phyloP scores from a whole-genome alignment of 2,329 filamentous ascomycete species.

The Hymenoscyphus fructigenus region DNA sequence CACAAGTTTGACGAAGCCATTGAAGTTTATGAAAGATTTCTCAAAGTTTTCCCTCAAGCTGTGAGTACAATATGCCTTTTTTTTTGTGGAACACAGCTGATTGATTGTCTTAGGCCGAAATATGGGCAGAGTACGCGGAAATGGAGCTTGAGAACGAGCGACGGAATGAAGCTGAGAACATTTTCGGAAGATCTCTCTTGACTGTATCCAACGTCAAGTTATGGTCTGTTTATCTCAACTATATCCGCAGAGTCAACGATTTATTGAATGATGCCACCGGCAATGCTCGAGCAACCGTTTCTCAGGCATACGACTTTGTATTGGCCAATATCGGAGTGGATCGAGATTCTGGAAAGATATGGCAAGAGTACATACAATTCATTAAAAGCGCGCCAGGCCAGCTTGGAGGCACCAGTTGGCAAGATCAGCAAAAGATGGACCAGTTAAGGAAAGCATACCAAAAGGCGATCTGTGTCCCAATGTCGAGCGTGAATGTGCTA shows the following conservation, averaged over 20 bases:
- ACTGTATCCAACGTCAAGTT: slow-evolving; percentile 79
- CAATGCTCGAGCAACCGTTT: slow-evolving; percentile 74
- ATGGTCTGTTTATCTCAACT: slow-evolving; percentile 93
- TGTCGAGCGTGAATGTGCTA: slow-evolving; percentile 74
- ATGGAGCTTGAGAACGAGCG: slow-evolving; percentile 90
- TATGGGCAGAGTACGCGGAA: slow-evolving; percentile 85
- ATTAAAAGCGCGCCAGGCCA: slow-evolving; percentile 84
- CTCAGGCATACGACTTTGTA: slow-evolving; percentile 88
- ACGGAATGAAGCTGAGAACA: slow-evolving; percentile 73
- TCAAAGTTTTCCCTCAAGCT: slow-evolving; percentile 83
- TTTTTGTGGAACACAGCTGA: slow-evolving; percentile 37
- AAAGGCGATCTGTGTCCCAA: slow-evolving; percentile 83
- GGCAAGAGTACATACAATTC: slow-evolving; percentile 94
- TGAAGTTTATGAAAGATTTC: slow-evolving; percentile 79
- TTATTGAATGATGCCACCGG: slow-evolving; percentile 76
- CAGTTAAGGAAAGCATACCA: slow-evolving; percentile 89
- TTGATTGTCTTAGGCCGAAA: slow-evolving; percentile 65
- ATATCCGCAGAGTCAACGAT: slow-evolving; percentile 88
- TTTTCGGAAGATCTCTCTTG: slow-evolving; percentile 79
- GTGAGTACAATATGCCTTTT: slow-evolving; percentile 60
- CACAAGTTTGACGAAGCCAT: slow-evolving; percentile 81
- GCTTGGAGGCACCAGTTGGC: slow-evolving; percentile 84
- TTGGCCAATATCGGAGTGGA: slow-evolving; percentile 88
- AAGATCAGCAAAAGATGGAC: slow-evolving; percentile 98
- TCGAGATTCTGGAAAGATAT: slow-evolving; percentile 83